phyloP scores from a whole-genome alignment of 768 basidiomycete genomes.

The Suillus brevipes region DNA sequence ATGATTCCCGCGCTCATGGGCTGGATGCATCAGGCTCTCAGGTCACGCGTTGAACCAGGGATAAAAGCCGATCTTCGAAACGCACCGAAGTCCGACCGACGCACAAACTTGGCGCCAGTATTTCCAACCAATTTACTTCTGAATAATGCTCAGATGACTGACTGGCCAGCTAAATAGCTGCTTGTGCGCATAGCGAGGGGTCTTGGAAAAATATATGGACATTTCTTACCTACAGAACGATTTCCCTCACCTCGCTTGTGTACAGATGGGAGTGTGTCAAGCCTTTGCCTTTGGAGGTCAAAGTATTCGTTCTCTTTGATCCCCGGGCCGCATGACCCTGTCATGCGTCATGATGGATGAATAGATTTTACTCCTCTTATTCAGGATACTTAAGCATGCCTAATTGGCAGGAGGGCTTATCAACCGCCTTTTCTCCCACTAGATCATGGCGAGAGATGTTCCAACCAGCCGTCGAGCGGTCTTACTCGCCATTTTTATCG shows the following conservation, averaged over 20 bases:
- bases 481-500: constrained; percentile 66
- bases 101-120: background rate
- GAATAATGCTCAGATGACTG: background rate
- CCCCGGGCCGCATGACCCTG: constrained; percentile 11
- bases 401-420: background rate
- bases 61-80: background rate
- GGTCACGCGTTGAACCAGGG: background rate
- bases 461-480: constrained; percentile 66
- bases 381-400: constrained; percentile 14
- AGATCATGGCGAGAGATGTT: constrained; percentile 40
- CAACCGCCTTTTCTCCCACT: background rate
- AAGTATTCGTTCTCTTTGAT: constrained; percentile 5
- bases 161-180: too few species aligned
- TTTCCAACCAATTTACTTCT: background rate
- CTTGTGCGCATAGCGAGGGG: background rate
- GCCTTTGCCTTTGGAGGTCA: background rate
- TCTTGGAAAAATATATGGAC: background rate
- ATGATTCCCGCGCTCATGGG: background rate
- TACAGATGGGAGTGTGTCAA: too few species aligned
- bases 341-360: constrained; percentile 18
- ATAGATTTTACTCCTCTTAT: background rate
- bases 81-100: background rate
- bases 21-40: background rate
- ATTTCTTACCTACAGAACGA: background rate
- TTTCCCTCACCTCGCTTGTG: background rate